Evolutionary conservation across 345 rosid species (phyloP).

Genomic region (Isatis tinctoria): DNA sequence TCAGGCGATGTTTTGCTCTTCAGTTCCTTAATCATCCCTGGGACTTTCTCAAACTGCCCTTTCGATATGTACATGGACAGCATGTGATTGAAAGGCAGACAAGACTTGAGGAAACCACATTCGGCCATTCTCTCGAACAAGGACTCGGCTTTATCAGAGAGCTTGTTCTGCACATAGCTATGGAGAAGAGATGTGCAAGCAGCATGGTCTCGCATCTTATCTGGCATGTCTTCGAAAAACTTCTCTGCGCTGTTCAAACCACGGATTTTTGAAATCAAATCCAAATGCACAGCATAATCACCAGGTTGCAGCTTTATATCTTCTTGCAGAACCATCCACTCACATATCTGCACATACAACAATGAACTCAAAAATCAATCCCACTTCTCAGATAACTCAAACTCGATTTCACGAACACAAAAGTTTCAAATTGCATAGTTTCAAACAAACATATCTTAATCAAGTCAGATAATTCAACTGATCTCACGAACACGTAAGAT

Average conservation of each 20-base stretch:
- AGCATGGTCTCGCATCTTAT: slow-evolving; percentile 53
- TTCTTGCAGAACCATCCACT: slow-evolving; percentile 78
- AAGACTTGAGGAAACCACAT: slow-evolving; percentile 56
- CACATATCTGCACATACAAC: slow-evolving; percentile 58
- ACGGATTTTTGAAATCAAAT: slow-evolving; percentile 73
- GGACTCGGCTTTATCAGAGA: slow-evolving; percentile 65
- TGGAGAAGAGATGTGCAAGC: slow-evolving; percentile 86
- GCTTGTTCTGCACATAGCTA: slow-evolving; percentile 55
- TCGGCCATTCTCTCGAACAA: slow-evolving; percentile 73
- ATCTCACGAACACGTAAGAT: not conserved
- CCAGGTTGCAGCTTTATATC: slow-evolving; percentile 76
- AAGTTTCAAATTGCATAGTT: no score
- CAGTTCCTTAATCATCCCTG: slow-evolving; percentile 48
- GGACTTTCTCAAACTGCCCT: slow-evolving; percentile 56
- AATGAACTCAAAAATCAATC: slow-evolving; percentile 7
- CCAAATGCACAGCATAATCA: slow-evolving; percentile 89
- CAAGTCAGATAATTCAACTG: no score
- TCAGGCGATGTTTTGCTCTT: slow-evolving; percentile 62
- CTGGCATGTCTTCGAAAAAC: slow-evolving; percentile 86
- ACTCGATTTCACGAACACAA: no score
- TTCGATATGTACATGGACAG: slow-evolving; percentile 55
- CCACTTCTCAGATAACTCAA: not conserved
- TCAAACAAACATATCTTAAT: no score
- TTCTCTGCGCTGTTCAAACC: slow-evolving; percentile 82
- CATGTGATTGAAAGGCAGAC: slow-evolving; percentile 81